Evolutionary conservation across 1,139 yeast species (phyloP), one percentile per base, ranked within the genome.

Genomic region (Taphrina deformans): DNA sequence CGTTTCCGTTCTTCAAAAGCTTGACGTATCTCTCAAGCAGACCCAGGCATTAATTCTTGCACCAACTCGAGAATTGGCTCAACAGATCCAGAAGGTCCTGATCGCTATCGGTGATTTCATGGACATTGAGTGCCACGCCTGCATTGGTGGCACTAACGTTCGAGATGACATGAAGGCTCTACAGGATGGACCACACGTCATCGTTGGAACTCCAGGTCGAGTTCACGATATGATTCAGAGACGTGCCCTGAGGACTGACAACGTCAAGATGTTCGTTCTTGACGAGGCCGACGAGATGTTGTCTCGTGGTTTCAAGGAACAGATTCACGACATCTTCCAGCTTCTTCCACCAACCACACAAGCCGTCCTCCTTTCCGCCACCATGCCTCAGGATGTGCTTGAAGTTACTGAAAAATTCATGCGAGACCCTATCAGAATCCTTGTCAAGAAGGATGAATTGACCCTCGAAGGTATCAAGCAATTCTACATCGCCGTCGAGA

Each of bases 221-320:
- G 97, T 93, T 73, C 87, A 80, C 79, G 98, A 93, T 80, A 92
- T 93, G 96, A 93, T 93, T 78, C 92, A 89, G 80, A 87, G 97
- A 80, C 87, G 97, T 79, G 84, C 83, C 81, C 87, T 93, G 81
- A 87, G 84, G 80, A 90, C 97, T 73, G 88, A 88, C 75, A 83
- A 87, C 80, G 83, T 93, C 78, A 90, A 91, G 85, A 92, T 93
- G 97, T 88, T 93, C 82, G 89, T 93, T 78, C 85, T 93, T 79
- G 99, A 93, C 82, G 99, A 93, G 83, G 99, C 99, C 78, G 99
- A 93, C 84, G 97, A 92, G 84, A 88, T 93, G 95, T 85, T 93
- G 79, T 86, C 95, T 68, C 85, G 96, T 73, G 99, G 99, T 74
- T 93, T 93, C 88, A 90, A 89, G 83, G 96, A 89, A 79, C 98